Percentiles rank a stretch among this genome's conserved stretches.
Evolutionary conservation across 1,139 yeast species (phyloP).

Genomic region (Sugiyamaella pinicola): DNA sequence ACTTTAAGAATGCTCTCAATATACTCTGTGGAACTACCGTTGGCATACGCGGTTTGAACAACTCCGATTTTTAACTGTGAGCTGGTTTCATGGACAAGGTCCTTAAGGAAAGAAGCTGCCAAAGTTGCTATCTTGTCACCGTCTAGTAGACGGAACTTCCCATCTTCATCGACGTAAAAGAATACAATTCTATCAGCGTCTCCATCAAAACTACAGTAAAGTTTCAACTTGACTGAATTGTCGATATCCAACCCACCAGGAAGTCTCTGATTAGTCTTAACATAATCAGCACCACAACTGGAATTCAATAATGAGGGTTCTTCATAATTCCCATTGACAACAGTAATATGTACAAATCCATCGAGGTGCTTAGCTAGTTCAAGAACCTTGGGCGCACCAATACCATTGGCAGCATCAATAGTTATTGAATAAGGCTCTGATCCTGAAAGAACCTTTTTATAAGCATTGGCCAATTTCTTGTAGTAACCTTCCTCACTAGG

Average conservation of each 20-base stretch:
- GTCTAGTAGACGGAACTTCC: conserved; percentile 70
- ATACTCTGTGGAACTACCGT: conserved; percentile 84
- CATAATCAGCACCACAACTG: conserved; percentile 94
- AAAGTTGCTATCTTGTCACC: conserved; percentile 94
- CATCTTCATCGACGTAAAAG: conserved; percentile 58
- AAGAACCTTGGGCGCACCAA: conserved; percentile 79
- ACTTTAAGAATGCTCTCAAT: conserved; percentile 61
- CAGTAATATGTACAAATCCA: conserved; percentile 45
- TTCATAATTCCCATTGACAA: conserved; percentile 63
- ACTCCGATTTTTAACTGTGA: conserved; percentile 63
- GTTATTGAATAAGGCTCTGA: conserved; percentile 48
- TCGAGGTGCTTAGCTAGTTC: conserved; percentile 49
- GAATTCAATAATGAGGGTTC: conserved; percentile 65
- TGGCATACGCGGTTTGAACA: conserved; percentile 97
- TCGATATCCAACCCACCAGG: conserved; percentile 62
- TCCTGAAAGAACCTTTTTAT: conserved; percentile 44
- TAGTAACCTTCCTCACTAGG: conserved; percentile 74
- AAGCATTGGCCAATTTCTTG: conserved; percentile 57
- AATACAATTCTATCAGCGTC: conserved; percentile 96
- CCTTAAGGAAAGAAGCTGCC: conserved; percentile 67
- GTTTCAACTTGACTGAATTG: conserved; percentile 36
- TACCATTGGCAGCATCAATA: conserved; percentile 92
- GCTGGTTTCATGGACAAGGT: conserved; percentile 49
- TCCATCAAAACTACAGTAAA: conserved; percentile 91
- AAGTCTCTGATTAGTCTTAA: conserved; percentile 80